phyloP scores from a whole-genome alignment of 257 asterid genomes.

The Capsicum rhomboideum region DNA sequence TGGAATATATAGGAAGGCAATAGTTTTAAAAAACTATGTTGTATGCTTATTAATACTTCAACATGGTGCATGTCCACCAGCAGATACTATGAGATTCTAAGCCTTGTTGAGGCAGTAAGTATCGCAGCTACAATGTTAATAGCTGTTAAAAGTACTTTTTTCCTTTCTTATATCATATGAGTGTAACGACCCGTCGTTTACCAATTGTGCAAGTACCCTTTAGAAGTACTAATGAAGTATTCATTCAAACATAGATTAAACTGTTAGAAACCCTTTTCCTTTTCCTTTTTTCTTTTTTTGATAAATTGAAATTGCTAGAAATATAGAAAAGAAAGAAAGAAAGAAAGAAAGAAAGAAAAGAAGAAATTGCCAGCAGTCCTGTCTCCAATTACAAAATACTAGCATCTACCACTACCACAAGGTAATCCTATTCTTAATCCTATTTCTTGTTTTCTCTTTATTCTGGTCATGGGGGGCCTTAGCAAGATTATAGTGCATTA shows the following conservation, averaged over 20 bases:
- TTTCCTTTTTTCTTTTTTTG: neutral
- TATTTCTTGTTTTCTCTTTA: neutral
- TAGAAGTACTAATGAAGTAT: neutral
- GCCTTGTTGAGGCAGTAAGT: neutral
- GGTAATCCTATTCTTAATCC: neutral
- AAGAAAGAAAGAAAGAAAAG: neutral
- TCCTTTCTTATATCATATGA: neutral
- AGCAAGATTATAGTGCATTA: neutral
- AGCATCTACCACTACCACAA: neutral
- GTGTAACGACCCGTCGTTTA: neutral
- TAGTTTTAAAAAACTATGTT: neutral
- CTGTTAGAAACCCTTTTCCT: neutral
- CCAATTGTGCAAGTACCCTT: neutral
- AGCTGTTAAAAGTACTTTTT: neutral
- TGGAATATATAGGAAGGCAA: neutral
- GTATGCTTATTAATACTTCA: neutral
- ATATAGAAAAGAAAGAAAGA: neutral
- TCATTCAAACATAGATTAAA: neutral
- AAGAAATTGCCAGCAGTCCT: neutral
- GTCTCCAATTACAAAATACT: neutral
- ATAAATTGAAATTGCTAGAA: neutral
- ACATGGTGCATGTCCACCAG: neutral
- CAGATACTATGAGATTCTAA: neutral
- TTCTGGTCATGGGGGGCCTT: neutral
- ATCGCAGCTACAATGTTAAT: neutral